Percentiles rank a stretch among this genome's conserved stretches.
Evolutionary conservation across 2,329 filamentous ascomycete species (phyloP).

Genomic region (Exophiala bonariae): DNA sequence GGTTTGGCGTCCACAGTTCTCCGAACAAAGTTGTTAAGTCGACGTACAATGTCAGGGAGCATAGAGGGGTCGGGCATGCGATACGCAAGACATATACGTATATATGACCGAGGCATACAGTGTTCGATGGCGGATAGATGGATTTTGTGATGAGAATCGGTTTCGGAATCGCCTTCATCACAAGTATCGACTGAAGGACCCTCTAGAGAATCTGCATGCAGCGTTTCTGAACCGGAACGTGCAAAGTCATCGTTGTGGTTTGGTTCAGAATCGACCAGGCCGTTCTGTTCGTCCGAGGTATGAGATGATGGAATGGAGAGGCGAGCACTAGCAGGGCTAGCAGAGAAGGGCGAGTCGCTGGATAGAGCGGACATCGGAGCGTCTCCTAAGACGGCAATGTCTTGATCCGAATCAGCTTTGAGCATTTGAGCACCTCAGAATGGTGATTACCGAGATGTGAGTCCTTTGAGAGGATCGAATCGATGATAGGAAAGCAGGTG

Average conservation of each 20-base stretch:
- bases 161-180: neutral
- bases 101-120: slow-evolving; percentile 29
- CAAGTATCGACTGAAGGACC: slow-evolving; percentile 1
- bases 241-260: neutral
- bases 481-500: slow-evolving; percentile 3
- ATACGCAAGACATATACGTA: slow-evolving; percentile 28
- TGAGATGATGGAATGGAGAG: slow-evolving; percentile 6
- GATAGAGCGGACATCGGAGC: slow-evolving; percentile 10
- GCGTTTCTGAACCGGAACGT: neutral
- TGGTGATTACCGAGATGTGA: slow-evolving; percentile 14
- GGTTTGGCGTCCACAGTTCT: slow-evolving; percentile 27
- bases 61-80: slow-evolving; percentile 13
- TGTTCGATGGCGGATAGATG: slow-evolving; percentile 28
- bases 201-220: neutral
- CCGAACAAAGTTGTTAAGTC: slow-evolving; percentile 21
- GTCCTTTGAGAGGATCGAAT: slow-evolving; percentile 1
- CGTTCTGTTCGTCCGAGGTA: neutral
- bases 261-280: too few relatives aligned
- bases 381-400: neutral
- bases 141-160: slow-evolving; percentile 19
- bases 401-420: slow-evolving; percentile 18
- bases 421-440: slow-evolving; percentile 5
- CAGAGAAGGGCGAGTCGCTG: slow-evolving; percentile 4
- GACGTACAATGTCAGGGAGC: slow-evolving; percentile 7
- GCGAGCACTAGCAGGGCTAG: slow-evolving; percentile 5